Base-by-base conservation (phyloP, 345 rosid species). In the Lepidium aucheri region DNA sequence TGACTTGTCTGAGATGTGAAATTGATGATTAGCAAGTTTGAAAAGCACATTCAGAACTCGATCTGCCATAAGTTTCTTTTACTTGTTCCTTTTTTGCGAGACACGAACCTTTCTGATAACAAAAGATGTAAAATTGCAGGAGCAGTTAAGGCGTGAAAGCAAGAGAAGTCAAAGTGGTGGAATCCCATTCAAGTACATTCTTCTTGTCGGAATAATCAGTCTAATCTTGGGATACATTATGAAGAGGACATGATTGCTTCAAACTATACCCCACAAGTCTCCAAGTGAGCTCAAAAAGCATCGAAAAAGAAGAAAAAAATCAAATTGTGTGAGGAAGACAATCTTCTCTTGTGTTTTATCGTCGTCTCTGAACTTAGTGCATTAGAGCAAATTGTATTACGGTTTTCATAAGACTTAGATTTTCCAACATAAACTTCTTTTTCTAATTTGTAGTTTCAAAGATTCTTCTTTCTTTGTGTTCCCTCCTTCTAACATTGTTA, bases 221-320 rank as follows among this genome's bases (percentile, higher is more conserved):
- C 39, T 90, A 78, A 59, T 93, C 53, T 53, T 90, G 82, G 97
- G 91, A 26, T 90, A 85, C 69, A 77, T 89, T 22, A 9, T 89
- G 85, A 87, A 83, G 84, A 80, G 77, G 56, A 64, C 84, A 59
- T 89, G 78, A 87, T 5, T 61, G 4, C 36, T 59, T 26, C 41
- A 20, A 15, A 9, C 10, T 14, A 57, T 30, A 58, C 7, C 13
- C 46, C 16, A 62, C 22, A 61, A 46, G 66, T 45, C 66, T 26
- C 58, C 15, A 52, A 32, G 40, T 32, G 32, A 5, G 41, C 41
- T 53, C 6, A 9, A 35, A 47, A 34, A n/a, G 60, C 60, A 54
- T 55, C 3, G 44, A 18, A 11, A 34, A 15, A 35, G 30, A 36
- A 35, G 10, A 2, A 35, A 33, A 16, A 57, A 70, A 40, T 20